Percentiles rank a stretch among this genome's conserved stretches.
phyloP scores from a whole-genome alignment of 2,329 filamentous ascomycete species.

The Aspergillus alliaceus region DNA sequence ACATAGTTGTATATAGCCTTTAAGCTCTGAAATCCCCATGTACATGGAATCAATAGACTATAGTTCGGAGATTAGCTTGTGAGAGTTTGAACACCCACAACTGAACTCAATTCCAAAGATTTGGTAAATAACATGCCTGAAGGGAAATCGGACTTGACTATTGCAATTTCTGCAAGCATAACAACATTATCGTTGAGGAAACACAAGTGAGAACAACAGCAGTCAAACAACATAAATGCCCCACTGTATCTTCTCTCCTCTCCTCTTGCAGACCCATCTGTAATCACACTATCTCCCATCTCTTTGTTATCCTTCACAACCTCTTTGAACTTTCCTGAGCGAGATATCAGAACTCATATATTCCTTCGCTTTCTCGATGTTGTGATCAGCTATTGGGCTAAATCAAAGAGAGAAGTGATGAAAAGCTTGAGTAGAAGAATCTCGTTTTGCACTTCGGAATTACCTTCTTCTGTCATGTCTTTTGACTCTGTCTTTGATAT shows the following conservation, averaged over 20 bases:
- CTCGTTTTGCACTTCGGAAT: slow-evolving; percentile 19
- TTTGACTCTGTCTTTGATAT: slow-evolving; percentile 15
- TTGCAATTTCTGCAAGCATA: neutral
- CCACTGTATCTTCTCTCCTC: neutral
- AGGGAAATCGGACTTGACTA: too few species aligned
- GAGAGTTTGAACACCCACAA: too few species aligned
- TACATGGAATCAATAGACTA: too few species aligned
- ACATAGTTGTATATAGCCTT: neutral
- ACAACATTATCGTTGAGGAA: neutral
- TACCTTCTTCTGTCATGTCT: slow-evolving; percentile 4
- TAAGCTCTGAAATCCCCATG: too few species aligned
- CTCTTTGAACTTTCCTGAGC: too few species aligned
- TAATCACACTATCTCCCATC: too few species aligned
- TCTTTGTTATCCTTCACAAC: too few species aligned
- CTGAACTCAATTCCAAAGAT: too few species aligned
- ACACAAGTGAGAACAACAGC: neutral
- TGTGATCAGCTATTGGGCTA: neutral
- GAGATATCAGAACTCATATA: too few species aligned
- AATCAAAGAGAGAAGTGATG: neutral
- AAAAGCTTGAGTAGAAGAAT: slow-evolving; percentile 1
- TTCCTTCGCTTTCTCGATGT: neutral
- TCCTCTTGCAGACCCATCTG: neutral
- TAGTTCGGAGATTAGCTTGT: too few species aligned
- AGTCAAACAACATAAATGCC: neutral
- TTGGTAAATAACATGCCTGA: too few species aligned